Conservation (phyloP, 495 filamentous ascomycete genomes). For the Chlorociboria aeruginascens region DNA sequence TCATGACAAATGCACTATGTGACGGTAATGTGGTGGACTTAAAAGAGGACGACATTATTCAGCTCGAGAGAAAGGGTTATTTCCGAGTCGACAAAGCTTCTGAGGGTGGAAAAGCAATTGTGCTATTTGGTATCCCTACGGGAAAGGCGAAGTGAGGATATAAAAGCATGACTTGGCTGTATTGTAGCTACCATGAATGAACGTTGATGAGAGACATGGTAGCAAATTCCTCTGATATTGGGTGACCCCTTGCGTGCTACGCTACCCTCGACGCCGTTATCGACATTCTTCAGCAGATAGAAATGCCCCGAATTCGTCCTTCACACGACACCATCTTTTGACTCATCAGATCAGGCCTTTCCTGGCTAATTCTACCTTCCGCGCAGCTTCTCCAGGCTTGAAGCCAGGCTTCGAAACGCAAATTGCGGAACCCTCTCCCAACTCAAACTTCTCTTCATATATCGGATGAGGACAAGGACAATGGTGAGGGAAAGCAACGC, state of each 20-base stretch:
- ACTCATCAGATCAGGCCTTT: constrained; percentile 62
- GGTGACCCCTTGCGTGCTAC: too few relatives aligned
- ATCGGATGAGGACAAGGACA: constrained; percentile 77
- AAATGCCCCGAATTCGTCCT: too few relatives aligned
- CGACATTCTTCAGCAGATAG: too few relatives aligned
- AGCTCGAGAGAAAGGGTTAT: constrained; percentile 78
- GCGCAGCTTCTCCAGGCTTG: constrained; percentile 56
- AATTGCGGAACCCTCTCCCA: constrained; percentile 67
- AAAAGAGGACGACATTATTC: constrained; percentile 61
- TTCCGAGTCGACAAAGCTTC: constrained; percentile 48
- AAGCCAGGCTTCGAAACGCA: constrained; percentile 78
- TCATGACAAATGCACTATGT: constrained; percentile 49
- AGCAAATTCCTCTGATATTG: too few relatives aligned
- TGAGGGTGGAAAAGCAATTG: constrained; percentile 35
- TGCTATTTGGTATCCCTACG: constrained; percentile 61
- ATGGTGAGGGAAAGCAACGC: constrained; percentile 88
- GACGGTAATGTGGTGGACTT: constrained; percentile 62
- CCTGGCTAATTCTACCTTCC: constrained; percentile 71
- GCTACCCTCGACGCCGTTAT: too few relatives aligned
- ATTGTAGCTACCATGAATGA: neutral
- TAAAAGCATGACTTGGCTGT: constrained; percentile 4
- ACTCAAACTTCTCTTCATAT: constrained; percentile 80
- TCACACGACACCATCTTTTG: too few relatives aligned
- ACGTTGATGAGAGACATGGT: neutral
- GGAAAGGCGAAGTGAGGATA: constrained; percentile 38